Evolutionary conservation across 2,329 filamentous ascomycete genomes (phyloP), one percentile per base, ranked within the genome.

Genomic region (Fusarium pilosicola): DNA sequence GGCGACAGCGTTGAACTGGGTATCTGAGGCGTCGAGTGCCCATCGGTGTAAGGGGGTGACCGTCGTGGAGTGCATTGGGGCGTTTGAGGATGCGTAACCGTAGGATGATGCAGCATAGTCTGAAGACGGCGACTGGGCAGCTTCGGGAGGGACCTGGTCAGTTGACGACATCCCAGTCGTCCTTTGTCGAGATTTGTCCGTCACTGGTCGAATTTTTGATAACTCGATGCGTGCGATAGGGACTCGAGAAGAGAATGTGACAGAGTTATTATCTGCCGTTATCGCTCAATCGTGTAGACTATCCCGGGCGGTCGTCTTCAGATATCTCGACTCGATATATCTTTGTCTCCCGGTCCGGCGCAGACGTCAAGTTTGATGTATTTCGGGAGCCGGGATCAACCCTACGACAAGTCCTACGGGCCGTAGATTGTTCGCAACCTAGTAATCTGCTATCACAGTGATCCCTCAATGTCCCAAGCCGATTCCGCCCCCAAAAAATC

Each of bases 1-100:
- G 48, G 94, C 92, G 64, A 98, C 87, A 71, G 94, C 94, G 81
- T 97, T 94, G 81, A 98, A 91, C 72, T 90, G 88, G 26, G 88
- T 86, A 71, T 91, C 88, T 39, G 89, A 89, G 57, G 89, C 89
- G 44, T 80, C 77, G 54, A 85, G 82, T 28, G 88, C 86, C 88
- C 89, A 91, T 76, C 83, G 84, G 79, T 92, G 86, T 71, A 90
- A 77, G 57, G 82, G 77, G 54, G 87, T 87, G 76, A 84, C 66
- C 48, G 73, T 69, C 55, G 75, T 73, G 51, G 75, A 57, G 64
- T 79, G 74, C 81, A 83, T 82, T 75, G 80, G 73, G 60, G 77
- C 75, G 74, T 78, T 75, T 79, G 77, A 62, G 62, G 81, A 74
- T 78, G 77, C 71, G 78, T 80, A 72, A 67, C 75, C 78, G 79